These are phyloP conservation scores for Globisporangium mamillatum DNA, from an alignment of 352 stramenopile species.

Conservation along the genomic window DNA sequence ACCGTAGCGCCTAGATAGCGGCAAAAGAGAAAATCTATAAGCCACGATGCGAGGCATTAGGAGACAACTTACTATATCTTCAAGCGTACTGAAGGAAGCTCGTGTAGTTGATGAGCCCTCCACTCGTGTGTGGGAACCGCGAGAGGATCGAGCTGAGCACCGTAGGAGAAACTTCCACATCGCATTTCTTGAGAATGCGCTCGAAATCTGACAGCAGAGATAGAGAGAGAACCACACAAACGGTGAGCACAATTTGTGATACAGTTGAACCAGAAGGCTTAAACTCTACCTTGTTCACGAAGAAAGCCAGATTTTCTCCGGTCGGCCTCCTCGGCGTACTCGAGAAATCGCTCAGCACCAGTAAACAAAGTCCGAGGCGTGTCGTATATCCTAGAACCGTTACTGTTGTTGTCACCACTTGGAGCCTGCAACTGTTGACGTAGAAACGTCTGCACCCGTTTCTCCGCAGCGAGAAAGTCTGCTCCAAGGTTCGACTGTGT, in stretches of 20 bases:
- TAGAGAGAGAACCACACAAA: not conserved
- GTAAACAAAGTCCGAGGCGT: conserved; percentile 42
- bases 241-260: too few species aligned
- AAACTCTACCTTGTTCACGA: conserved; percentile 33
- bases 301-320: conserved; percentile 30
- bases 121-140: conserved; percentile 36
- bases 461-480: conserved; percentile 39
- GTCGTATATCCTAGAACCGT: not conserved
- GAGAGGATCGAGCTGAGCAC: conserved; percentile 46
- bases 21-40: too few species aligned
- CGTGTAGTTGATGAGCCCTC: conserved; percentile 36
- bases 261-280: too few species aligned
- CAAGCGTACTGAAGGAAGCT: conserved; percentile 39
- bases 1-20: conserved; percentile 34
- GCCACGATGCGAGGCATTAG: too few species aligned
- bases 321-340: conserved; percentile 42
- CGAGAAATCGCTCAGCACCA: conserved; percentile 53
- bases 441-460: conserved; percentile 40
- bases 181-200: conserved; percentile 29
- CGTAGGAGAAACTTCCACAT: conserved; percentile 23
- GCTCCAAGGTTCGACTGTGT: conserved; percentile 20
- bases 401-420: not conserved
- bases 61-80: too few species aligned
- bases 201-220: conserved; percentile 32
- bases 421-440: not conserved